phyloP scores from a whole-genome alignment of 306 rosid species.

The Myrica gale region DNA sequence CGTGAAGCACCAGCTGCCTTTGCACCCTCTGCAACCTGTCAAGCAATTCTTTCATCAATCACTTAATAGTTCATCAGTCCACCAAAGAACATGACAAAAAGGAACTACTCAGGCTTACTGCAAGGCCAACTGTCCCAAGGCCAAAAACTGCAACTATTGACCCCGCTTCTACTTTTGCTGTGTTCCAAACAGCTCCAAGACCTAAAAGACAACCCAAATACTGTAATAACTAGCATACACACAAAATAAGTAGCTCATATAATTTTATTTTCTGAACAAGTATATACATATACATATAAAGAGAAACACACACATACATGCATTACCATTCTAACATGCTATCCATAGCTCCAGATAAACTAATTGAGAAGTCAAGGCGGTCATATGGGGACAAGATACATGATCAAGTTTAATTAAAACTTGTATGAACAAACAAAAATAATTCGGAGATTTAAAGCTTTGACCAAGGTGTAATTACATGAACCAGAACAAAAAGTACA shows the following conservation, averaged over 20 bases:
- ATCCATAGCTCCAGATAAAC: too few relatives aligned
- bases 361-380: too few relatives aligned
- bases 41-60: conserved; percentile 19
- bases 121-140: conserved; percentile 93
- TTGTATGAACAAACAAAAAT: too few relatives aligned
- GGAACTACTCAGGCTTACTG: conserved; percentile 50
- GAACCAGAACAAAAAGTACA: too few relatives aligned
- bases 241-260: background rate
- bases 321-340: too few relatives aligned
- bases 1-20: conserved; percentile 91
- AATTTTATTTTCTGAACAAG: background rate
- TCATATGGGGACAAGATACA: too few relatives aligned
- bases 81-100: conserved; percentile 17
- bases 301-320: background rate
- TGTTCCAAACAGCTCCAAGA: conserved; percentile 99
- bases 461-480: too few relatives aligned
- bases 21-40: conserved; percentile 95
- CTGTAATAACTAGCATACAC: background rate
- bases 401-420: too few relatives aligned
- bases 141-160: conserved; percentile 90
- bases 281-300: background rate
- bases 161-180: conserved; percentile 89
- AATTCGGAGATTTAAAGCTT: too few relatives aligned
- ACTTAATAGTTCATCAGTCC: conserved; percentile 20
- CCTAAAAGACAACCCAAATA: conserved; percentile 37